Conservation (phyloP, 805 yeast genomes). For the Yamadazyma nakazawae region DNA sequence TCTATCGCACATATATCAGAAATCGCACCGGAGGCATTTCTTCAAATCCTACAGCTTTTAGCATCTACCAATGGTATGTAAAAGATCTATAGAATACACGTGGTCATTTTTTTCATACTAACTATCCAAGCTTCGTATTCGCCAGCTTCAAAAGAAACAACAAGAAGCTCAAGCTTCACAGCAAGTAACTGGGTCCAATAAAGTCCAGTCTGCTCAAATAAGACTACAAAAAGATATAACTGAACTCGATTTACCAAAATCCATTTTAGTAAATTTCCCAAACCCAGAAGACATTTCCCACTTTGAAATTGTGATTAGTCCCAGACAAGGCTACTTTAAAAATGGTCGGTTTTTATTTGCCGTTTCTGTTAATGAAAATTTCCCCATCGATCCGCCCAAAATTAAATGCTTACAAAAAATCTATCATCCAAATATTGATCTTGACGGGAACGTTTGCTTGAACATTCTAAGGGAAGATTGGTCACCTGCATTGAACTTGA, state of each 20-base stretch:
- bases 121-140: slow-evolving; percentile 48
- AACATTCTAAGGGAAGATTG: slow-evolving; percentile 93
- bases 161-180: slow-evolving; percentile 36
- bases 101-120: neutral
- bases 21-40: neutral
- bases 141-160: slow-evolving; percentile 56
- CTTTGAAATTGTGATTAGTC: slow-evolving; percentile 55
- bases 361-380: slow-evolving; percentile 64
- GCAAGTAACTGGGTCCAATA: slow-evolving; percentile 14
- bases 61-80: slow-evolving; percentile 7
- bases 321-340: slow-evolving; percentile 70
- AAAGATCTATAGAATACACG: neutral
- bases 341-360: slow-evolving; percentile 69
- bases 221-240: slow-evolving; percentile 74
- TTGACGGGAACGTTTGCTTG: slow-evolving; percentile 86
- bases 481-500: slow-evolving; percentile 87
- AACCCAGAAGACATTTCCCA: slow-evolving; percentile 57
- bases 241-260: slow-evolving; percentile 61
- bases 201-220: slow-evolving; percentile 58
- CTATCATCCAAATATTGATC: slow-evolving; percentile 92
- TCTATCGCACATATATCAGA: neutral
- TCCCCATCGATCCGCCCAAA: slow-evolving; percentile 92
- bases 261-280: slow-evolving; percentile 50
- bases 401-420: slow-evolving; percentile 68
- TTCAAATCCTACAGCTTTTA: neutral